Conservation (phyloP, 768 basidiomycete species). For the Phanerodontia chrysosporium region DNA sequence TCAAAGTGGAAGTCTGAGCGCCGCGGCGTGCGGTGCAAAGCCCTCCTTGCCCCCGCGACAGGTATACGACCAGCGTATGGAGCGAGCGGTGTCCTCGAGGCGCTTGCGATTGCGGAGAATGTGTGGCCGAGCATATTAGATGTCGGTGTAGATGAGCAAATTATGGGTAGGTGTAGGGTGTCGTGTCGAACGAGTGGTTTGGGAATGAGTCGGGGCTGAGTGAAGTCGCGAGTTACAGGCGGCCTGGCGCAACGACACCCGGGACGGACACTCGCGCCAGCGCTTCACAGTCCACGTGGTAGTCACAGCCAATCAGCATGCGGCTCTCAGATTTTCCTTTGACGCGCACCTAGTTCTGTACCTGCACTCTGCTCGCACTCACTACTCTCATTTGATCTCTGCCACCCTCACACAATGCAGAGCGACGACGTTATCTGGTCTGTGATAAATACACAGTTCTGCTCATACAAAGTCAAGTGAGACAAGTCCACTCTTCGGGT, state of each 20-base stretch:
- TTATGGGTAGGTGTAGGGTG: neutral
- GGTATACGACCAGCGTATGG: neutral
- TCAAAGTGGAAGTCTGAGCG: slow-evolving; percentile 78
- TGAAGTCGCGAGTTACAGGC: neutral
- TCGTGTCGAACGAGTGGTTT: neutral
- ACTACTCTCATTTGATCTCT: neutral
- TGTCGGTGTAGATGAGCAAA: neutral
- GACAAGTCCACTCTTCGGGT: slow-evolving; percentile 25
- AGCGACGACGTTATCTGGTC: slow-evolving; percentile 99
- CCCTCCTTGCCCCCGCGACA: neutral
- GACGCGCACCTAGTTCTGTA: neutral
- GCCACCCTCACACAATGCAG: slow-evolving; percentile 48
- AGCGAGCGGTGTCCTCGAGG: neutral
- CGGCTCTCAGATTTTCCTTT: slow-evolving; percentile 5
- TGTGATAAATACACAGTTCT: slow-evolving; percentile 91
- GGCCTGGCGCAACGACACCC: neutral
- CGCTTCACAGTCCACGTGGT: slow-evolving; percentile 4
- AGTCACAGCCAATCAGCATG: neutral
- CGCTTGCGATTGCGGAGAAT: neutral
- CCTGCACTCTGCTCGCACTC: slow-evolving; percentile 2
- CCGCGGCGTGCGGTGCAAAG: slow-evolving; percentile 28
- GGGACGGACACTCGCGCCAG: neutral
- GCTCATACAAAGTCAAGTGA: slow-evolving; percentile 99
- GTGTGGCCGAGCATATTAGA: neutral
- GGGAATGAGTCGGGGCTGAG: neutral